phyloP scores from a whole-genome alignment of 495 filamentous ascomycete genomes.

The Neurospora terricola region DNA sequence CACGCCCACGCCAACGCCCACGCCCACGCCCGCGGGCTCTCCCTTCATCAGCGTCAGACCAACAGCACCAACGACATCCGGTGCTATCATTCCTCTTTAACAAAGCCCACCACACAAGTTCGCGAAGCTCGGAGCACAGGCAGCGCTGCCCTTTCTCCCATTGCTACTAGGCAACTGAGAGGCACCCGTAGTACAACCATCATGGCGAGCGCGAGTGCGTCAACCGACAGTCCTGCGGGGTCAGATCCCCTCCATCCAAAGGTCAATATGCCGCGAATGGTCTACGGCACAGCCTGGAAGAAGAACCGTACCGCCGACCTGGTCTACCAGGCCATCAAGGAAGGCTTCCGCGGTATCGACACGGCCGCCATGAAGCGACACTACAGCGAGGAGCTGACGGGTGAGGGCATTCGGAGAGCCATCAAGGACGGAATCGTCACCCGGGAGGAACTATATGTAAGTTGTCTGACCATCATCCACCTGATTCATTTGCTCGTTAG shows the following conservation, averaged over 20 bases:
- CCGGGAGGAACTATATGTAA: constrained; percentile 47
- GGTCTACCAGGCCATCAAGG: constrained; percentile 56
- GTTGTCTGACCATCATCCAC: background rate
- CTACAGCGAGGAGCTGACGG: constrained; percentile 66
- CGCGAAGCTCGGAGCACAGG: background rate
- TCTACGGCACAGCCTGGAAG: constrained; percentile 90
- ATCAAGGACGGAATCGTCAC: constrained; percentile 46
- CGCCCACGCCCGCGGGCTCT: background rate
- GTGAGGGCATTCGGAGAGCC: constrained; percentile 50
- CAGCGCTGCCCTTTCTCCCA: background rate
- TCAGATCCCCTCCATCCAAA: background rate
- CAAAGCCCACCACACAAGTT: background rate
- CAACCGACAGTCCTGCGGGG: background rate
- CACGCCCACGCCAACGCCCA: background rate
- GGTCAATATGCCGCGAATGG: constrained; percentile 42
- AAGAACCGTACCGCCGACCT: constrained; percentile 57
- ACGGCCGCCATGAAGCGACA: constrained; percentile 73
- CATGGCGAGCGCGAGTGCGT: constrained; percentile 3
- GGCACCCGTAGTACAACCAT: background rate
- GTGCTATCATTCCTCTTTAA: background rate
- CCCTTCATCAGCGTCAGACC: background rate
- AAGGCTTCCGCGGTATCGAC: constrained; percentile 67
- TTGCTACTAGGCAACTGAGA: background rate
- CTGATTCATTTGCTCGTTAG: background rate
- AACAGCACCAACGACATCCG: background rate